Evolutionary conservation across 805 yeast genomes (phyloP).

Genomic region (Scheffersomyces ergatensis): DNA sequence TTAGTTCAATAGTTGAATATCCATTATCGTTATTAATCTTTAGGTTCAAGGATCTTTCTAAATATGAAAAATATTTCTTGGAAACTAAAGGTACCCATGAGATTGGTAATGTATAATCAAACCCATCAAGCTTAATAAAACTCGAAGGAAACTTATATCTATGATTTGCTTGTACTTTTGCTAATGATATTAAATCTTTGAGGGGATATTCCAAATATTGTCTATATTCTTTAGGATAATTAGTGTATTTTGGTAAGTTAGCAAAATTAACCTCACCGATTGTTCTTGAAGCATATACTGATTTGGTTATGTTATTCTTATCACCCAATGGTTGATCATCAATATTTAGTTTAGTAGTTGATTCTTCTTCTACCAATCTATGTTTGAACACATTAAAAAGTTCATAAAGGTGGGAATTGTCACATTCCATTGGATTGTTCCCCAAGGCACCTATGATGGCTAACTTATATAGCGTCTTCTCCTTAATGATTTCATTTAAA

Average conservation of each 20-base stretch:
- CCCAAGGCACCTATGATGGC: constrained; percentile 36
- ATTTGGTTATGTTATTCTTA: not conserved
- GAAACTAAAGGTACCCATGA: constrained; percentile 40
- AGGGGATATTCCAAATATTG: constrained; percentile 20
- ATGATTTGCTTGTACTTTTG: constrained; percentile 17
- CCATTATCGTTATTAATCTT: constrained; percentile 24
- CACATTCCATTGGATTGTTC: constrained; percentile 22
- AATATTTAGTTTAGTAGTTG: not conserved
- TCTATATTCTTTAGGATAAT: constrained; percentile 15
- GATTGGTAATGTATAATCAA: constrained; percentile 32
- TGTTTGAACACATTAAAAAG: constrained; percentile 29
- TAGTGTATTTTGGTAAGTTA: not conserved
- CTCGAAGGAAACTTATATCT: constrained; percentile 24
- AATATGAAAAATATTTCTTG: constrained; percentile 16
- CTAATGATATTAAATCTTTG: constrained; percentile 19
- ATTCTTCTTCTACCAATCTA: constrained; percentile 16
- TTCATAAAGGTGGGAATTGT: constrained; percentile 28
- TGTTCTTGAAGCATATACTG: constrained; percentile 2
- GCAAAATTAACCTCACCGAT: constrained; percentile 17
- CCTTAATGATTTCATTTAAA: constrained; percentile 28
- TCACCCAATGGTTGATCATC: not conserved
- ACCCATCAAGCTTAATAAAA: constrained; percentile 21
- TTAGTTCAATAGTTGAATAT: constrained; percentile 24
- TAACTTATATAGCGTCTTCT: constrained; percentile 32
- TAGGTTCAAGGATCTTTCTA: constrained; percentile 24